Percentiles rank a stretch among this genome's conserved stretches.
Conservation (phyloP, 2,329 filamentous ascomycete species). For the Stromatinia cepivora region DNA sequence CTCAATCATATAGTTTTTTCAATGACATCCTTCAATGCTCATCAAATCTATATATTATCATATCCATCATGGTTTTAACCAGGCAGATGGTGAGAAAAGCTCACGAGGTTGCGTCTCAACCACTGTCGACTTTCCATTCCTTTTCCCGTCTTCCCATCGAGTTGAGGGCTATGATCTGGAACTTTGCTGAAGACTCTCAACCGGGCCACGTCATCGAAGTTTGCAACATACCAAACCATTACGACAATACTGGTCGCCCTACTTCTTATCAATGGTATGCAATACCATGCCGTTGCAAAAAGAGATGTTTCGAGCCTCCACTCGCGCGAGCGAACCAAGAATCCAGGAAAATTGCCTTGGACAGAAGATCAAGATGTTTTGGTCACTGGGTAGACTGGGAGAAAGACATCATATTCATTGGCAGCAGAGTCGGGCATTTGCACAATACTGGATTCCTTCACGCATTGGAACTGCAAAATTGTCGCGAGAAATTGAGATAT, state of each 20-base stretch:
- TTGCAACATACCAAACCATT: constrained; percentile 12
- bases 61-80: not conserved
- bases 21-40: not conserved
- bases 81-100: not conserved
- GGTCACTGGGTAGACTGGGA: constrained; percentile 8
- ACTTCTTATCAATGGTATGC: constrained; percentile 15
- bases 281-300: not conserved
- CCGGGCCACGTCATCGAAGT: constrained; percentile 13
- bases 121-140: not conserved
- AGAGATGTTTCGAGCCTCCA: not conserved
- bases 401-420: constrained; percentile 18
- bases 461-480: constrained; percentile 8
- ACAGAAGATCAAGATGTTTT: not conserved
- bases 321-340: not conserved
- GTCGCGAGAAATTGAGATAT: constrained; percentile 8
- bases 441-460: constrained; percentile 22
- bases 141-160: not conserved
- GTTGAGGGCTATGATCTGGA: not conserved
- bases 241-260: not conserved
- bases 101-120: not conserved
- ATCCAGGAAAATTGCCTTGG: not conserved
- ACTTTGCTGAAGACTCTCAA: not conserved
- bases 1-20: not conserved
- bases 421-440: constrained; percentile 14
- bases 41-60: not conserved